These are phyloP conservation scores for Trebouxia sp. DNA, from an alignment of 139 green algal genomes.

Conservation along the genomic window DNA sequence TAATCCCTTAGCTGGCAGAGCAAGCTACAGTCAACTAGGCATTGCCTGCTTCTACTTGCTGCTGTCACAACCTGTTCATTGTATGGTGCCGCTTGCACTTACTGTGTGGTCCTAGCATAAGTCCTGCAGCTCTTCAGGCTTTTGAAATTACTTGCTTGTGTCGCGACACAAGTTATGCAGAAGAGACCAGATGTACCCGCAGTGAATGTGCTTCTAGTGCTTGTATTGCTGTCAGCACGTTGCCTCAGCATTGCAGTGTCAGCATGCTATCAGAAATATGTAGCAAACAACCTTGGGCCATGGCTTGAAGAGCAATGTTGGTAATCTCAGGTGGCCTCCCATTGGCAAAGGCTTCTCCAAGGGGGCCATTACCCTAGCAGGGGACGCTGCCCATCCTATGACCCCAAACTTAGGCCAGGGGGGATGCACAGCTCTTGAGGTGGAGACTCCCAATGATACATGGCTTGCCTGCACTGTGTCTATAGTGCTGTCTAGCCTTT, in stretches of 20 bases:
- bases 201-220: neutral
- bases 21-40: neutral
- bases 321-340: slow-evolving; percentile 26
- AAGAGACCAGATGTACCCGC: neutral
- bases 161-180: neutral
- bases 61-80: neutral
- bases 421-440: slow-evolving; percentile 71
- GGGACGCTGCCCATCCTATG: slow-evolving; percentile 83
- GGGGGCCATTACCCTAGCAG: slow-evolving; percentile 62
- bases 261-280: neutral
- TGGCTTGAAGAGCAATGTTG: neutral
- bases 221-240: neutral
- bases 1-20: too few relatives aligned
- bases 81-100: neutral
- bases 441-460: neutral
- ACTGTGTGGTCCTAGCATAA: neutral
- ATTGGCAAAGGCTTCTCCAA: slow-evolving; percentile 34
- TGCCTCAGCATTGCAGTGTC: too few relatives aligned
- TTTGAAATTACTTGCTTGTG: neutral
- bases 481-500: neutral
- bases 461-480: neutral
- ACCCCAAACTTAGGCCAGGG: slow-evolving; percentile 67
- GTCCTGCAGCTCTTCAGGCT: neutral
- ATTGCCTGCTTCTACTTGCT: neutral
- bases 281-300: neutral